These are phyloP conservation scores for Barnettozyma salicaria DNA, from an alignment of 805 yeast genomes.

Conservation along the genomic window DNA sequence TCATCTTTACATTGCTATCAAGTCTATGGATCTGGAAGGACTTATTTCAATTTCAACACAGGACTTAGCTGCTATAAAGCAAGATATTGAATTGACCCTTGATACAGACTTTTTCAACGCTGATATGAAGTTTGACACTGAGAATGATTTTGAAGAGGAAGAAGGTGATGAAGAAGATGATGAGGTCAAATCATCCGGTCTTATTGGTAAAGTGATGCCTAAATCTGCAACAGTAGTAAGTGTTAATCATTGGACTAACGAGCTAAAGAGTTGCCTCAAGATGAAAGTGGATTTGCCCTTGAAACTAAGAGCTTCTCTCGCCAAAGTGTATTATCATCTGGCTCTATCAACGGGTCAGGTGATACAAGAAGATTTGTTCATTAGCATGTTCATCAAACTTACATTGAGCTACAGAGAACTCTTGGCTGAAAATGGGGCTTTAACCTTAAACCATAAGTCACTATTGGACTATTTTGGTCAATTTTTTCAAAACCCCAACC, in stretches of 20 bases:
- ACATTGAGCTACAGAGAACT: slow-evolving; percentile 34
- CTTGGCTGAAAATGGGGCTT: slow-evolving; percentile 23
- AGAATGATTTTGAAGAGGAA: slow-evolving; percentile 34
- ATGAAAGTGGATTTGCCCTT: slow-evolving; percentile 80
- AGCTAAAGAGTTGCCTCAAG: slow-evolving; percentile 67
- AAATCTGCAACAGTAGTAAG: slow-evolving; percentile 68
- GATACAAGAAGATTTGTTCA: slow-evolving; percentile 52
- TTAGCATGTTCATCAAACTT: slow-evolving; percentile 53
- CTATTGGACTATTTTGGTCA: slow-evolving; percentile 29
- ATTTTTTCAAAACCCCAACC: slow-evolving; percentile 42
- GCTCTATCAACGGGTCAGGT: slow-evolving; percentile 69
- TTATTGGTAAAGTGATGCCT: slow-evolving; percentile 56
- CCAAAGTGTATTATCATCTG: slow-evolving; percentile 65
- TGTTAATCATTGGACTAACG: slow-evolving; percentile 83
- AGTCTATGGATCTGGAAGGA: slow-evolving; percentile 71
- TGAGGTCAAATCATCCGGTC: slow-evolving; percentile 33
- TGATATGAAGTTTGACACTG: slow-evolving; percentile 33
- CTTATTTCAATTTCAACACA: slow-evolving; percentile 57
- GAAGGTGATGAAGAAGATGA: slow-evolving; percentile 35
- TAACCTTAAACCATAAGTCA: slow-evolving; percentile 32
- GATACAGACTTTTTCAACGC: slow-evolving; percentile 46
- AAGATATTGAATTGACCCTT: slow-evolving; percentile 41
- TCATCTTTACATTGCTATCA: slow-evolving; percentile 71
- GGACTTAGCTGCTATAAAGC: slow-evolving; percentile 48
- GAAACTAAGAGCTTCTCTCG: slow-evolving; percentile 49